Evolutionary conservation across 768 basidiomycete genomes (phyloP).

Genomic region (Naganishia onofrii): DNA sequence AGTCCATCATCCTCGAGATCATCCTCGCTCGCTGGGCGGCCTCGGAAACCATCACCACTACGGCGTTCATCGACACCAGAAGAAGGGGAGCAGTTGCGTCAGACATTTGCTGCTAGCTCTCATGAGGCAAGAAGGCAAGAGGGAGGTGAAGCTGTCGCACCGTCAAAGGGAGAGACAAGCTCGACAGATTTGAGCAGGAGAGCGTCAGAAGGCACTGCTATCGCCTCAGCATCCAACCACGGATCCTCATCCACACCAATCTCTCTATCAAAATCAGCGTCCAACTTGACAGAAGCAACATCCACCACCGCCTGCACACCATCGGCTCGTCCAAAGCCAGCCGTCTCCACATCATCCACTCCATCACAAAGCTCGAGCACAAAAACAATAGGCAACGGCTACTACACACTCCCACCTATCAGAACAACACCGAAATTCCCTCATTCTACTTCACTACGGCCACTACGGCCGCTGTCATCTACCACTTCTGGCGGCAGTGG

Average conservation of each 20-base stretch:
- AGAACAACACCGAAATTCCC: slow-evolving; percentile 24
- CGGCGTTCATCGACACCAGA: slow-evolving; percentile 12
- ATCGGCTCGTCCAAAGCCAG: neutral
- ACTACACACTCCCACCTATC: slow-evolving; percentile 14
- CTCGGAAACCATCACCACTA: slow-evolving; percentile 9
- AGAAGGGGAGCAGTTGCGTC: neutral
- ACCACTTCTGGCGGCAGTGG: too few species aligned
- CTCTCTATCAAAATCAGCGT: slow-evolving; percentile 5
- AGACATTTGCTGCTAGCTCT: neutral
- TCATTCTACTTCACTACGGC: slow-evolving; percentile 19
- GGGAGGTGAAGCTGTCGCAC: neutral
- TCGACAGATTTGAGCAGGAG: neutral
- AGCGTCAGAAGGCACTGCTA: neutral
- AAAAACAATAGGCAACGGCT: neutral
- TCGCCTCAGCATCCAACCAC: neutral
- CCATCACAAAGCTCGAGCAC: neutral
- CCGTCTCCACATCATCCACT: neutral
- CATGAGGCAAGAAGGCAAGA: neutral
- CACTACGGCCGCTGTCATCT: slow-evolving; percentile 8
- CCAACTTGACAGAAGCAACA: neutral
- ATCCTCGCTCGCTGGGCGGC: slow-evolving; percentile 13
- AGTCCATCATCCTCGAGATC: neutral
- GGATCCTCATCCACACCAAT: neutral
- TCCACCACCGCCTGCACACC: neutral
- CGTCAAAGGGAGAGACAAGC: neutral